Percentiles rank a stretch among this genome's conserved stretches.
Evolutionary conservation across 805 yeast species (phyloP).

Genomic region (Jamesozyma spencerorum): DNA sequence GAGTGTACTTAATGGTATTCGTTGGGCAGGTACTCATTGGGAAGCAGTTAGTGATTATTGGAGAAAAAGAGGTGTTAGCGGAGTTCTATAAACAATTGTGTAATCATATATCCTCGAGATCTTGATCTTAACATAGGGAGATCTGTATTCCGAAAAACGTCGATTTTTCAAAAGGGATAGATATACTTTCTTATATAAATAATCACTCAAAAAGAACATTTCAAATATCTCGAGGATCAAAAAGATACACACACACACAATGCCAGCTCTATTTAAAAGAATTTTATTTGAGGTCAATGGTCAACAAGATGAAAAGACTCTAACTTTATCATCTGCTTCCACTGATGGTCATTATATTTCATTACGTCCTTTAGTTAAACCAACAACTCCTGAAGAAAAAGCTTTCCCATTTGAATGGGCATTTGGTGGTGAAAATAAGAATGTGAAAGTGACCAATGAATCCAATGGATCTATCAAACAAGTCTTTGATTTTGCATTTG

Average conservation of each 20-base stretch:
- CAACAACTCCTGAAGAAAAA: constrained; percentile 19
- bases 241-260: constrained; percentile 1
- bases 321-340: constrained; percentile 25
- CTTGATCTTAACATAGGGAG: too few species aligned
- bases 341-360: constrained; percentile 30
- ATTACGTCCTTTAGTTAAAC: constrained; percentile 31
- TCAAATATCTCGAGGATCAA: background rate
- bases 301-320: constrained; percentile 24
- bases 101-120: background rate
- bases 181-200: too few species aligned
- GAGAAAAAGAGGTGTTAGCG: constrained; percentile 61
- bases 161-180: too few species aligned
- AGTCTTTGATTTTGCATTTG: constrained; percentile 25
- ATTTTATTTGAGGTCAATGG: constrained; percentile 24
- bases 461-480: constrained; percentile 12
- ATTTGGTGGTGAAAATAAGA: constrained; percentile 42
- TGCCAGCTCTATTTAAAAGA: constrained; percentile 29
- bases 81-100: background rate
- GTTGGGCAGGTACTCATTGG: constrained; percentile 33
- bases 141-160: too few species aligned
- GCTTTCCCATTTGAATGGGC: constrained; percentile 51
- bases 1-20: constrained; percentile 52
- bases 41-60: constrained; percentile 84
- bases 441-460: constrained; percentile 27
- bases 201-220: too few species aligned